Evolutionary conservation across 805 yeast species (phyloP).

Genomic region (Candida orba): DNA sequence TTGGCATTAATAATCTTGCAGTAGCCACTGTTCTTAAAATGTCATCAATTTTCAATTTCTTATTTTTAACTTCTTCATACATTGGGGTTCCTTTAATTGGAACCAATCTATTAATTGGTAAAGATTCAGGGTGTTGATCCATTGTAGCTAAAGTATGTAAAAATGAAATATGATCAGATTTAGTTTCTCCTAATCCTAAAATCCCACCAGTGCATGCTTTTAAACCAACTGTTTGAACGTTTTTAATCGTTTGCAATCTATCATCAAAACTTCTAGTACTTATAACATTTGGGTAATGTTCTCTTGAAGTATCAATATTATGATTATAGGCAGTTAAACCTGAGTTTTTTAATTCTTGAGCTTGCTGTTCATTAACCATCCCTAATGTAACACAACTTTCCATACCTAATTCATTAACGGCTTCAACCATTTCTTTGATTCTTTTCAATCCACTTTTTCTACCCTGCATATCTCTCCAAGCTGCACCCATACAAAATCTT

Average conservation of each 20-base stretch:
- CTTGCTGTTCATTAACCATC: conserved; percentile 65
- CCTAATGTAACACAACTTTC: conserved; percentile 80
- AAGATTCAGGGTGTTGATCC: conserved; percentile 70
- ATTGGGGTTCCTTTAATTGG: conserved; percentile 76
- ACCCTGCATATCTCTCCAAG: conserved; percentile 83
- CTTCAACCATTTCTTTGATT: conserved; percentile 57
- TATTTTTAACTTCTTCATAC: conserved; percentile 43
- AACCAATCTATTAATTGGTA: conserved; percentile 76
- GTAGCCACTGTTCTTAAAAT: conserved; percentile 67
- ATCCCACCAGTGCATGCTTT: conserved; percentile 77
- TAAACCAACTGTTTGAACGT: conserved; percentile 57
- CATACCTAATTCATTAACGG: conserved; percentile 58
- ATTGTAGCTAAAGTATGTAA: conserved; percentile 59
- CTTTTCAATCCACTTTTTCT: conserved; percentile 58
- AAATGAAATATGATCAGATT: conserved; percentile 63
- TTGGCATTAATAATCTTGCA: conserved; percentile 70
- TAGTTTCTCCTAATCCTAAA: conserved; percentile 69
- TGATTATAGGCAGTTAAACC: conserved; percentile 81
- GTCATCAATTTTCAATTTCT: conserved; percentile 49
- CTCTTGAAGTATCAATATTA: conserved; percentile 73
- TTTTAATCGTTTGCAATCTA: conserved; percentile 56
- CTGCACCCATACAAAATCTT: conserved; percentile 80
- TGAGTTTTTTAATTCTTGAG: conserved; percentile 48
- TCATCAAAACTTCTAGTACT: conserved; percentile 68
- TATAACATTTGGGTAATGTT: conserved; percentile 66